Conservation (phyloP, 306 rosid genomes). For the Phaseolus lunatus region DNA sequence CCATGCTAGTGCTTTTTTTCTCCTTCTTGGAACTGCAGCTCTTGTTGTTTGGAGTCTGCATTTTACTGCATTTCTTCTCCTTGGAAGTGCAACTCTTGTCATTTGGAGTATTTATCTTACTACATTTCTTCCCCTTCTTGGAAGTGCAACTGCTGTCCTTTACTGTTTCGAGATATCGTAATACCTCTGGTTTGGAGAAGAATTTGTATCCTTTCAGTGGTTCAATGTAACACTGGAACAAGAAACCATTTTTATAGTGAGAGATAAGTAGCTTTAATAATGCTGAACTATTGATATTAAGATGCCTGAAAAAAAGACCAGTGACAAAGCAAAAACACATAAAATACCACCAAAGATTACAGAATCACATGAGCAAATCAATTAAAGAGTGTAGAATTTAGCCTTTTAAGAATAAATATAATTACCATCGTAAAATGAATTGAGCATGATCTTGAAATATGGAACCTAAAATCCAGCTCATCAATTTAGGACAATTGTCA, state of each 20-base stretch:
- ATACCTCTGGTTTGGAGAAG: constrained; percentile 88
- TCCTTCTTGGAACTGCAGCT: constrained; percentile 45
- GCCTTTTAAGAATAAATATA: neutral
- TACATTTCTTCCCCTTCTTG: constrained; percentile 50
- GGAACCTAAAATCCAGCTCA: constrained; percentile 31
- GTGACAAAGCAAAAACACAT: constrained; percentile 35
- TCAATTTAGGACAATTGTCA: constrained; percentile 30
- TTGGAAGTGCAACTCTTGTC: constrained; percentile 41
- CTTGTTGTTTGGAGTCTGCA: constrained; percentile 10
- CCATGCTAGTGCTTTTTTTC: constrained; percentile 34
- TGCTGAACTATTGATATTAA: constrained; percentile 3
- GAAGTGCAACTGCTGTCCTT: constrained; percentile 48
- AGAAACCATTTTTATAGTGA: constrained; percentile 32
- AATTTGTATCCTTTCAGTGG: constrained; percentile 65
- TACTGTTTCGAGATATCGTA: constrained; percentile 67
- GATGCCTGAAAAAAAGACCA: constrained; percentile 10
- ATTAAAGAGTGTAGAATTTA: constrained; percentile 21
- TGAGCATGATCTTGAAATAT: constrained; percentile 17
- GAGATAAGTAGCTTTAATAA: constrained; percentile 21
- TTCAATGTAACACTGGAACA: constrained; percentile 77
- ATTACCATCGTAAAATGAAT: constrained; percentile 28
- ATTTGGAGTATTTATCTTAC: constrained; percentile 38
- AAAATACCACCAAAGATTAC: constrained; percentile 11
- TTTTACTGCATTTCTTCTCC: constrained; percentile 39
- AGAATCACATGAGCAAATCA: constrained; percentile 28